These are phyloP conservation scores for Fraxinus sp. DNA, from an alignment of 305 asterid species.

Conservation along the genomic window DNA sequence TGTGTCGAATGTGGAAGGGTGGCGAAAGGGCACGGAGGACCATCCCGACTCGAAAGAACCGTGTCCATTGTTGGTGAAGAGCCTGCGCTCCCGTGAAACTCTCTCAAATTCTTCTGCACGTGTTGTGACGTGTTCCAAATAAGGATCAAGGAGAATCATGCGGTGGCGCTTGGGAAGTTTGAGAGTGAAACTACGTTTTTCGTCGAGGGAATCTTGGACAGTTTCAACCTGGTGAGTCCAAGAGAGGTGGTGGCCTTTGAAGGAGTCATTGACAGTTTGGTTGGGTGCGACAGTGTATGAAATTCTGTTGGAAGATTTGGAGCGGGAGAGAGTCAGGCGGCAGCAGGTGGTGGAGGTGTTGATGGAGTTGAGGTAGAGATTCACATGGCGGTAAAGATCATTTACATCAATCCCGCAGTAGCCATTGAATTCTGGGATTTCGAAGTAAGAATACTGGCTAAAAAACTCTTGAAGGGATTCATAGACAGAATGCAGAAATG, in stretches of 20 bases:
- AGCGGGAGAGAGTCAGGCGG: conserved; percentile 52
- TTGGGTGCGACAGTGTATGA: conserved; percentile 49
- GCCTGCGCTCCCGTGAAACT: conserved; percentile 43
- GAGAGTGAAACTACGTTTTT: conserved; percentile 49
- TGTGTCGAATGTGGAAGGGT: conserved; percentile 53
- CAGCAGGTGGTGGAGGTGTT: conserved; percentile 44
- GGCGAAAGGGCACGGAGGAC: conserved; percentile 56
- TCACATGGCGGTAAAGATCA: conserved; percentile 55
- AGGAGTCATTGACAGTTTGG: conserved; percentile 42
- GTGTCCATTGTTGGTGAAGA: conserved; percentile 50
- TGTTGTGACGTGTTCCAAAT: conserved; percentile 39
- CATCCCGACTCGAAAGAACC: conserved; percentile 51
- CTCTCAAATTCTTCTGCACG: conserved; percentile 47
- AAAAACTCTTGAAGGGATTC: conserved; percentile 48
- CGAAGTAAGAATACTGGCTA: conserved; percentile 46
- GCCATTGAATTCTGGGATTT: conserved; percentile 58
- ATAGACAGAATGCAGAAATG: conserved; percentile 35
- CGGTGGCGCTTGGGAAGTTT: conserved; percentile 44
- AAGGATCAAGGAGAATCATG: conserved; percentile 29
- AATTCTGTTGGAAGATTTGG: conserved; percentile 40
- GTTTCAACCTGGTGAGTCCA: conserved; percentile 59
- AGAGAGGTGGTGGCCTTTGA: conserved; percentile 36
- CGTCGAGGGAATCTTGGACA: conserved; percentile 42
- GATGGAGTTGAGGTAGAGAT: conserved; percentile 46
- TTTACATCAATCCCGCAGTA: conserved; percentile 52